Percentiles rank a stretch among this genome's conserved stretches.
phyloP scores from a whole-genome alignment of 495 filamentous ascomycete genomes.

The Aspergillus leporis region DNA sequence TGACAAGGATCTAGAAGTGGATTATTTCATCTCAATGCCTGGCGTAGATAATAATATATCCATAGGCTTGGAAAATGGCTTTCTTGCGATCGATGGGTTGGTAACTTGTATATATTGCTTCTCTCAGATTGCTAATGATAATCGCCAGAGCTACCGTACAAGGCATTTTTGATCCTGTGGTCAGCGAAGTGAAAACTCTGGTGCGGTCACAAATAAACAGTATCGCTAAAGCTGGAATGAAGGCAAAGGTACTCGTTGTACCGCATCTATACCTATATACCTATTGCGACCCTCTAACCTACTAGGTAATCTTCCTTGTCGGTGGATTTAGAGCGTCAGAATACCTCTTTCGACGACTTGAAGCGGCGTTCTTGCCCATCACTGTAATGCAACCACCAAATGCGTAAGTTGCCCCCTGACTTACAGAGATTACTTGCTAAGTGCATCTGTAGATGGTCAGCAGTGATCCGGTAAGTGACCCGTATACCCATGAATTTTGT shows the following conservation, averaged over 20 bases:
- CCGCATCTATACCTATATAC: constrained; percentile 15
- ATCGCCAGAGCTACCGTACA: constrained; percentile 38
- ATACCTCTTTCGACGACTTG: constrained; percentile 61
- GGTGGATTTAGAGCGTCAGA: constrained; percentile 69
- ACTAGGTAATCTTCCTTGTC: constrained; percentile 61
- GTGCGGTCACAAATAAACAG: constrained; percentile 56
- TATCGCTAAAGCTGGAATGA: constrained; percentile 17
- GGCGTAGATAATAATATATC: constrained; percentile 15
- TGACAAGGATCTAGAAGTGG: neutral
- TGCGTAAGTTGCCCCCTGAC: constrained; percentile 44
- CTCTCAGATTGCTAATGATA: neutral
- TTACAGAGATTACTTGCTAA: neutral
- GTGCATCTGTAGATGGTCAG: constrained; percentile 22
- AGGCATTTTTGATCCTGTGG: constrained; percentile 57
- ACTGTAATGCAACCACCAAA: constrained; percentile 61
- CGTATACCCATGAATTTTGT: too few relatives aligned
- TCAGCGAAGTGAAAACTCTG: constrained; percentile 56
- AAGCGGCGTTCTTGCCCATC: constrained; percentile 37
- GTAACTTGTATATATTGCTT: neutral
- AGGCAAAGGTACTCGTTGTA: constrained; percentile 16
- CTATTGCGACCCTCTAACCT: constrained; percentile 9
- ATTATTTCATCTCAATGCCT: constrained; percentile 16
- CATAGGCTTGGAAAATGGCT: constrained; percentile 8
- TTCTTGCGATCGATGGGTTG: constrained; percentile 22
- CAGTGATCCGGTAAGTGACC: constrained; percentile 21